phyloP scores from a whole-genome alignment of 805 yeast genomes.

The Cyberlindnera mississippiensis region DNA sequence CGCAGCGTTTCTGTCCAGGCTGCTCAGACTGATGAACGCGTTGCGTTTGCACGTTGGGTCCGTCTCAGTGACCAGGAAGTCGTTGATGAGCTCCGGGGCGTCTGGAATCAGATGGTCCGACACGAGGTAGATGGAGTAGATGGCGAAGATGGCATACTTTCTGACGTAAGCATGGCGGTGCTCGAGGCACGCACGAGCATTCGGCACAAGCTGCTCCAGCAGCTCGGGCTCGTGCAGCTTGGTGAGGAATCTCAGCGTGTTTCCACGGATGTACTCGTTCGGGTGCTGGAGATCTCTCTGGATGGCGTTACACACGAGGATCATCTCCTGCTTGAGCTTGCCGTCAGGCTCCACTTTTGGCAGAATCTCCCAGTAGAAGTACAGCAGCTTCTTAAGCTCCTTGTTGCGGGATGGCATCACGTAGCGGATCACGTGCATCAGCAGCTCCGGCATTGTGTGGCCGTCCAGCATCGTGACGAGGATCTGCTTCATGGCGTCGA shows the following conservation, averaged over 20 bases:
- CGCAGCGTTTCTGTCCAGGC: constrained; percentile 80
- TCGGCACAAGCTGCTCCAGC: constrained; percentile 91
- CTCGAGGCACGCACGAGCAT: constrained; percentile 84
- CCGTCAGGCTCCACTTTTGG: constrained; percentile 87
- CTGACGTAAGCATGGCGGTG: constrained; percentile 98
- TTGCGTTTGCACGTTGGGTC: constrained; percentile 95
- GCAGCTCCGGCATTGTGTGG: constrained; percentile 83
- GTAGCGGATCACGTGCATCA: constrained; percentile 96
- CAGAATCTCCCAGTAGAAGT: constrained; percentile 97
- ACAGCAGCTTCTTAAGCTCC: constrained; percentile 85
- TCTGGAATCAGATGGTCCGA: constrained; percentile 90
- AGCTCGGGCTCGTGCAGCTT: constrained; percentile 91
- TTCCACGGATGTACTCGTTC: constrained; percentile 94
- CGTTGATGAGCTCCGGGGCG: constrained; percentile 79
- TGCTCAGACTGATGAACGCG: constrained; percentile 85
- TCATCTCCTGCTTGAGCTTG: constrained; percentile 96
- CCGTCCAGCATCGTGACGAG: constrained; percentile 87
- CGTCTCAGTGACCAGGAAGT: constrained; percentile 73
- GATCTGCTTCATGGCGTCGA: constrained; percentile 85
- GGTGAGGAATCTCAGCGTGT: constrained; percentile 85
- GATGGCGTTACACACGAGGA: constrained; percentile 95
- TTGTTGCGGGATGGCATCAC: constrained; percentile 95
- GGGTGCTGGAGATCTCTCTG: constrained; percentile 98
- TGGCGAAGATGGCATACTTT: constrained; percentile 92
- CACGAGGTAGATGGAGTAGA: constrained; percentile 74